Evolutionary conservation across 2,329 filamentous ascomycete genomes (phyloP).

Genomic region (Pleurostoma richardsiae): DNA sequence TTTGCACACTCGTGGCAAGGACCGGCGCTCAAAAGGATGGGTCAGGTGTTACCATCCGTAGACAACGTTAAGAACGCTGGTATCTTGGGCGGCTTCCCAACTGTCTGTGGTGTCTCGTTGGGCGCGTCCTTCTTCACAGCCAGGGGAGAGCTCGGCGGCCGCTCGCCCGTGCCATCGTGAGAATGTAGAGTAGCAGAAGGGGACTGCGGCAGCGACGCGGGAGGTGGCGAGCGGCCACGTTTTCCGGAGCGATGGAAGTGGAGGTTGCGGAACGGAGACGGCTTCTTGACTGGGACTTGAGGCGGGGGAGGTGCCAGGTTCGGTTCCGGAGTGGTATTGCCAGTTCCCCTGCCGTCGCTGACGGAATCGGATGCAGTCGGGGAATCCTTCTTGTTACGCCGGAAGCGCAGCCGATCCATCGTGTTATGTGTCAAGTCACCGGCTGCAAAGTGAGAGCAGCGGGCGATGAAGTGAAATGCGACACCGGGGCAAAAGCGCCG

Average conservation of each 20-base stretch:
- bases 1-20: conserved; percentile 38
- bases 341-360: conserved; percentile 8
- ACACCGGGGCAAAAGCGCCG: too few relatives aligned
- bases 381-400: conserved; percentile 9
- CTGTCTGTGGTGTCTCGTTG: conserved; percentile 2
- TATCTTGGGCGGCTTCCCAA: conserved; percentile 17
- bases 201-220: conserved; percentile 14
- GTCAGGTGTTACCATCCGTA: conserved; percentile 23
- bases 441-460: too few relatives aligned
- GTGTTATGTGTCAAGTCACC: neutral
- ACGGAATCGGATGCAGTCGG: conserved; percentile 7
- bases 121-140: conserved; percentile 7
- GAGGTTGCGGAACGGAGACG: conserved; percentile 36
- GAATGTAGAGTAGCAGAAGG: conserved; percentile 22
- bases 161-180: conserved; percentile 27
- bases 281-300: conserved; percentile 9
- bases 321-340: conserved; percentile 9
- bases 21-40: conserved; percentile 23
- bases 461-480: too few relatives aligned
- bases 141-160: conserved; percentile 8
- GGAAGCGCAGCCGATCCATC: conserved; percentile 11
- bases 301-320: conserved; percentile 4
- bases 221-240: conserved; percentile 36
- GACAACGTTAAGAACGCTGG: conserved; percentile 33
- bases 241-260: conserved; percentile 40